A percentile compares a stretch with the other conserved stretches of the same genome.
These are phyloP conservation scores for Flaveria ramosissima DNA, from an alignment of 129 eudicot species.

Conservation along the genomic window DNA sequence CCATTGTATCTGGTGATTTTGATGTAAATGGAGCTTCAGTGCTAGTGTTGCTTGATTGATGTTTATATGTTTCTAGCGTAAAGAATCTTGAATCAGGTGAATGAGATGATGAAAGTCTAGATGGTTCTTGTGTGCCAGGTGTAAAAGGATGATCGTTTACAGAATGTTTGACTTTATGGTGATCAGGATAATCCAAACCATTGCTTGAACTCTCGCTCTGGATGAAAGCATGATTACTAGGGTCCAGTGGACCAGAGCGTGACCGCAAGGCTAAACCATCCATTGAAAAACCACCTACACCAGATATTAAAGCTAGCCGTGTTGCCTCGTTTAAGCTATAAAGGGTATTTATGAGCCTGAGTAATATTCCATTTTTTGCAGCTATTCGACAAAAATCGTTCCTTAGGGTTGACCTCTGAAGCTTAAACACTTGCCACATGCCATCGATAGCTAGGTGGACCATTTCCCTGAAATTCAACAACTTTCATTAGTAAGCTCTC, in stretches of 20 bases:
- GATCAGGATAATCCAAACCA: constrained; percentile 60
- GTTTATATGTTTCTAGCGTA: constrained; percentile 49
- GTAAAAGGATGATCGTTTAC: constrained; percentile 52
- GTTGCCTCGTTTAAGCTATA: constrained; percentile 92
- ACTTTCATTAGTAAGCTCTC: constrained; percentile 8
- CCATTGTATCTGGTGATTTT: constrained; percentile 48
- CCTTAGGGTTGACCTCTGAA: constrained; percentile 87
- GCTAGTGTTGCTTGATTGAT: constrained; percentile 50
- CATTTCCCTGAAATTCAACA: constrained; percentile 75
- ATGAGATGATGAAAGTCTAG: constrained; percentile 53
- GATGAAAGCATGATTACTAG: constrained; percentile 47
- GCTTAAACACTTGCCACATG: constrained; percentile 99
- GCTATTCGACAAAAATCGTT: constrained; percentile 94
- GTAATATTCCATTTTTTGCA: constrained; percentile 85
- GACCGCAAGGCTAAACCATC: constrained; percentile 57
- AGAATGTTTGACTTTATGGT: constrained; percentile 54
- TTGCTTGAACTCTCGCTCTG: constrained; percentile 50
- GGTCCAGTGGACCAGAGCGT: constrained; percentile 66
- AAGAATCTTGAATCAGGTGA: constrained; percentile 60
- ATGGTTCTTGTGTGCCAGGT: constrained; percentile 57
- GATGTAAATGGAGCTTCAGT: constrained; percentile 52
- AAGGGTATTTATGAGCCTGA: constrained; percentile 89
- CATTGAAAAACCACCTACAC: constrained; percentile 60
- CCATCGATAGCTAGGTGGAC: constrained; percentile 98
- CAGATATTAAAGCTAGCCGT: constrained; percentile 70